phyloP scores from a whole-genome alignment of 1,139 yeast genomes.

The Yamadazyma atmosphaerica region DNA sequence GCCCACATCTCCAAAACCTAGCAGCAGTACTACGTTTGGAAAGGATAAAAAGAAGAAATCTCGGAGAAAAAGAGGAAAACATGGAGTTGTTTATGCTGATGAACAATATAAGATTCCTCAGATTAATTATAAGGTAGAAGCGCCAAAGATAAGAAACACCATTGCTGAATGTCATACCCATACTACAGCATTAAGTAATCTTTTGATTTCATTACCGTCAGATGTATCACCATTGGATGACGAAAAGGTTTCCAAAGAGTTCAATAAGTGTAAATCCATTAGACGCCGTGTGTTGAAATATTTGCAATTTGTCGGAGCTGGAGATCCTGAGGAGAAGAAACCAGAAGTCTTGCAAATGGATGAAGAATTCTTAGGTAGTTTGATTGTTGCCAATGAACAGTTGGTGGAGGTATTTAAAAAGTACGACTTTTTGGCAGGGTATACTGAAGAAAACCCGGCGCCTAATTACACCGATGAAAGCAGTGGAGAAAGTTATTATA shows the following conservation, averaged over 20 bases:
- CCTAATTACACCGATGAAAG: constrained; percentile 34
- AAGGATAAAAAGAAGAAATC: constrained; percentile 13
- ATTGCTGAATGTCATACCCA: constrained; percentile 78
- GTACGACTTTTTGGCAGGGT: constrained; percentile 56
- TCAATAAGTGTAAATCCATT: constrained; percentile 72
- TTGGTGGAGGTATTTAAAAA: constrained; percentile 69
- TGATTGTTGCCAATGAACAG: constrained; percentile 87
- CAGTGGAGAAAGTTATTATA: constrained; percentile 43
- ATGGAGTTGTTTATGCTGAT: constrained; percentile 47
- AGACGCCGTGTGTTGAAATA: constrained; percentile 79
- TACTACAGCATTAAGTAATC: constrained; percentile 70
- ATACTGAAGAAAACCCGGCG: constrained; percentile 36
- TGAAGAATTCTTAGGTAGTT: constrained; percentile 83
- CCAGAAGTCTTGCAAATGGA: constrained; percentile 37
- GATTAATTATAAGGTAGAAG: constrained; percentile 68
- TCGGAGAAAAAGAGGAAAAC: constrained; percentile 20
- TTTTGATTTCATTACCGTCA: constrained; percentile 55
- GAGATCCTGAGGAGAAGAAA: constrained; percentile 32
- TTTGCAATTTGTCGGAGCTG: constrained; percentile 74
- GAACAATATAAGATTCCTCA: constrained; percentile 62
- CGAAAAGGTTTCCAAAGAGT: constrained; percentile 55
- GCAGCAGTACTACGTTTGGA: constrained; percentile 7
- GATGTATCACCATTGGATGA: constrained; percentile 64
- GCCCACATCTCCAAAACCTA: constrained; percentile 28
- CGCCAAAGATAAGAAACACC: constrained; percentile 66